phyloP scores from a whole-genome alignment of 1,284 basidiomycete species.

The Microbotryomycetes sp. region DNA sequence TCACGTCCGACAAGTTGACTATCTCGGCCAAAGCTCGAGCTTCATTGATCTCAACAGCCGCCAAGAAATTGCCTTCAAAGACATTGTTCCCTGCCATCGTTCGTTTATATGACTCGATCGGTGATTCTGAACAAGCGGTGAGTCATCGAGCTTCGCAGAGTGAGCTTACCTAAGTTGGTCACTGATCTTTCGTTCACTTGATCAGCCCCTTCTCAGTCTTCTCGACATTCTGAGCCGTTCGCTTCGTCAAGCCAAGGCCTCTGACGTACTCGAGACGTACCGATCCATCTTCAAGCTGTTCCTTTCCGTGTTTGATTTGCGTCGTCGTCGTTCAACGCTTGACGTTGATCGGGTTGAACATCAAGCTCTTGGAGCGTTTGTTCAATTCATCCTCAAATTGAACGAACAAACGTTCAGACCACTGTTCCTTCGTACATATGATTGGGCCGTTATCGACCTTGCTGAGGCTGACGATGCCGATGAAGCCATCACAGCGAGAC shows the following conservation, averaged over 20 bases:
- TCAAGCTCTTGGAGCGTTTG: slow-evolving; percentile 61
- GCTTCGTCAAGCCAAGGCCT: slow-evolving; percentile 59
- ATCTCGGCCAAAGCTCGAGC: slow-evolving; percentile 10
- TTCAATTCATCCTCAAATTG: slow-evolving; percentile 83
- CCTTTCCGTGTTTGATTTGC: slow-evolving; percentile 68
- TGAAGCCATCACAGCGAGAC: slow-evolving; percentile 46
- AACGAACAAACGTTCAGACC: slow-evolving; percentile 91
- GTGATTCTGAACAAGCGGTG: slow-evolving; percentile 10
- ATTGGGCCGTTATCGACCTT: slow-evolving; percentile 78
- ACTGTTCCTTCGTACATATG: slow-evolving; percentile 81
- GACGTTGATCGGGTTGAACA: slow-evolving; percentile 44
- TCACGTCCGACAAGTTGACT: slow-evolving; percentile 27
- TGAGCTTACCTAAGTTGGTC: too few species aligned
- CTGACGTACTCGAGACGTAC: slow-evolving; percentile 61
- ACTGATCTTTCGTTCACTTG: too few species aligned
- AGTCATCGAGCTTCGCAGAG: too few species aligned
- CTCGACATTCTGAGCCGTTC: slow-evolving; percentile 45
- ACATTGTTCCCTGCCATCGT: slow-evolving; percentile 32
- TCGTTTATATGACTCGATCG: slow-evolving; percentile 27
- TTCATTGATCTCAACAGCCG: slow-evolving; percentile 28
- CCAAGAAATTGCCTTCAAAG: slow-evolving; percentile 64
- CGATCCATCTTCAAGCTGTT: slow-evolving; percentile 73
- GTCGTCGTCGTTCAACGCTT: slow-evolving; percentile 39
- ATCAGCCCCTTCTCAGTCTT: slow-evolving; percentile 22
- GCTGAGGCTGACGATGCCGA: slow-evolving; percentile 44